A percentile compares a stretch with the other conserved stretches of the same genome.
Conservation (phyloP, 371 early-diverging fungal species). For the Rhizomucor pusillus region DNA sequence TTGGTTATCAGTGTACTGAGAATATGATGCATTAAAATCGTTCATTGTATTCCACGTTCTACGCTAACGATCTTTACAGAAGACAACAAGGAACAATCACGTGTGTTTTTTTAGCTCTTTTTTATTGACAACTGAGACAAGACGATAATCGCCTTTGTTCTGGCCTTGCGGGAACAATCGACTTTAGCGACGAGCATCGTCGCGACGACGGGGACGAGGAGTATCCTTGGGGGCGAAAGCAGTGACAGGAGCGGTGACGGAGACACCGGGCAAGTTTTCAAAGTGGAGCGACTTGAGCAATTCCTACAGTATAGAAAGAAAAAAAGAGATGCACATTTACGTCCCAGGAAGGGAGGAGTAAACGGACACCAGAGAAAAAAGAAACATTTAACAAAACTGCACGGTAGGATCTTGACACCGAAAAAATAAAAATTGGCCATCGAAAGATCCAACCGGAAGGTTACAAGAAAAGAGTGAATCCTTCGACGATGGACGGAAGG, state of each 20-base stretch:
- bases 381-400: constrained; percentile 3
- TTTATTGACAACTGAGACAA: too few relatives aligned
- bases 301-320: constrained; percentile 48
- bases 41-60: too few relatives aligned
- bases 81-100: too few relatives aligned
- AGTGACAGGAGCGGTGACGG: constrained; percentile 41
- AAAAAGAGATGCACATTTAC: constrained; percentile 5
- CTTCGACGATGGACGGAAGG: too few relatives aligned
- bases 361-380: background rate
- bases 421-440: constrained; percentile 29
- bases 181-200: constrained; percentile 6
- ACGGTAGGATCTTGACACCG: constrained; percentile 39
- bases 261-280: constrained; percentile 73
- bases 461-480: background rate
- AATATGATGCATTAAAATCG: too few relatives aligned
- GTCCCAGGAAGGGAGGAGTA: background rate
- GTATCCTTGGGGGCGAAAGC: constrained; percentile 18
- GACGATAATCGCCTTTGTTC: too few relatives aligned
- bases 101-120: too few relatives aligned
- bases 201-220: constrained; percentile 7
- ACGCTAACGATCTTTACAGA: too few relatives aligned
- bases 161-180: too few relatives aligned
- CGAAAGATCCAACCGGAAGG: constrained; percentile 33
- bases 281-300: constrained; percentile 93
- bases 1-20: too few relatives aligned